Evolutionary conservation across 441 rosid genomes (phyloP), one percentile per base, ranked within the genome.

Genomic region (Biscutella auriculata): DNA sequence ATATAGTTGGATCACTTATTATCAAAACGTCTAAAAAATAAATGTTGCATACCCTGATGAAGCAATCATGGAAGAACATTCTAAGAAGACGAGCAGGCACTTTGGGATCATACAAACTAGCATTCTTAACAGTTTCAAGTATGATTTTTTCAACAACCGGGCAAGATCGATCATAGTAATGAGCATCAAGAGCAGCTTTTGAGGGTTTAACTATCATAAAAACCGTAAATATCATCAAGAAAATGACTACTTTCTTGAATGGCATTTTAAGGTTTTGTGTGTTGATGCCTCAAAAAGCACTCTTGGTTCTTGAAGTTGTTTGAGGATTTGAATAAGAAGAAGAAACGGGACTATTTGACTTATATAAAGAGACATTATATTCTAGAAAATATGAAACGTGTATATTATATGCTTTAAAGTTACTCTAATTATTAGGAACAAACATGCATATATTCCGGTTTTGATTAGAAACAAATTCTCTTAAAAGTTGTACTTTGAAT

Each of bases 51-150:
- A 86, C 97, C 76, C 84, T 79, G 57, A 82, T 78, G 88, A 86
- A 86, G 55, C 90, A 86, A 45, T 89, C 97, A 48, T 86, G 97
- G 58, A 89, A 89, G 78, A 86, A 86, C 95, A 86, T 86, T 62
- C 93, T 67, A 4, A 89, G 85, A 12, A 86, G 70, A 15, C 93
- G 87, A 67, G 93, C 88, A 12, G 90, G 87, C 57, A 80, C 93
- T 74, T 81, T 81, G 10, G 88, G 79, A 67, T 86, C 97, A 68
- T 76, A 54, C 45, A 58, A 48, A 21, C 83, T 69, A 46, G 97
- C 95, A 27, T 82, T 76, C 1, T 12, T 77, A 29, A 84, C 76
- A 15, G 83, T 52, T 11, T 82, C 66, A 3, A 65, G 68, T 58
- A 89, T 72, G 45, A 89, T 79, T 68, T 81, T 69, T 67, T 86